Percentiles rank a stretch among this genome's conserved stretches.
phyloP scores from a whole-genome alignment of 2,329 filamentous ascomycete genomes.

The Pseudonectria foliicola region DNA sequence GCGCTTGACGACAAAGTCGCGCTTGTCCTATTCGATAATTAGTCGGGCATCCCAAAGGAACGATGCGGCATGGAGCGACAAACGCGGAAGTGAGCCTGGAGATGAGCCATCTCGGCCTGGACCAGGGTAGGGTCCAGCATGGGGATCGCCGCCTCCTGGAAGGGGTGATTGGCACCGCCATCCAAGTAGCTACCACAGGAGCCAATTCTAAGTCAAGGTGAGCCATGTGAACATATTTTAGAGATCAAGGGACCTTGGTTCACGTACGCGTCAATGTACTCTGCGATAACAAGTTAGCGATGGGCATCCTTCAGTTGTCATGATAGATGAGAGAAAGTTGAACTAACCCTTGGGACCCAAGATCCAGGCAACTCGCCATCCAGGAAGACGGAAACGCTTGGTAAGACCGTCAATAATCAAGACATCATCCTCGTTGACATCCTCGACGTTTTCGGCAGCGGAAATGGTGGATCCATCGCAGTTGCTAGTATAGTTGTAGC shows the following conservation, averaged over 20 bases:
- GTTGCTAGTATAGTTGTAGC: conserved; percentile 90
- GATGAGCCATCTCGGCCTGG: conserved; percentile 75
- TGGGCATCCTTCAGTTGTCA: neutral
- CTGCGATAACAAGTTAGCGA: conserved; percentile 29
- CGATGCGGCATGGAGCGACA: conserved; percentile 10
- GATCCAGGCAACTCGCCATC: conserved; percentile 96
- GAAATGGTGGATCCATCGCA: conserved; percentile 88
- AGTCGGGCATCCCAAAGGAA: conserved; percentile 3
- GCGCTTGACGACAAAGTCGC: conserved; percentile 79
- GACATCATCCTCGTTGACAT: conserved; percentile 85
- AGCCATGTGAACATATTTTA: conserved; percentile 3
- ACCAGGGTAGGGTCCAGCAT: conserved; percentile 89
- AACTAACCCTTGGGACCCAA: conserved; percentile 68
- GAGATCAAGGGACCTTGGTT: neutral
- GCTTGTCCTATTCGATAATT: conserved; percentile 57
- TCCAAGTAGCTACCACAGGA: conserved; percentile 92
- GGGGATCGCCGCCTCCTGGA: conserved; percentile 85
- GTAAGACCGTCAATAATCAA: conserved; percentile 93
- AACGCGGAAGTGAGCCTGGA: conserved; percentile 78
- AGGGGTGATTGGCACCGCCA: conserved; percentile 87
- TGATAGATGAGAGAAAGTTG: neutral
- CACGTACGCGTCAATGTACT: conserved; percentile 77
- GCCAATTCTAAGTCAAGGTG: conserved; percentile 52
- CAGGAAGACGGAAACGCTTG: conserved; percentile 92
- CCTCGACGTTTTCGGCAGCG: conserved; percentile 80